Base-by-base conservation (phyloP, 495 filamentous ascomycete species). In the Penicillium soppii region DNA sequence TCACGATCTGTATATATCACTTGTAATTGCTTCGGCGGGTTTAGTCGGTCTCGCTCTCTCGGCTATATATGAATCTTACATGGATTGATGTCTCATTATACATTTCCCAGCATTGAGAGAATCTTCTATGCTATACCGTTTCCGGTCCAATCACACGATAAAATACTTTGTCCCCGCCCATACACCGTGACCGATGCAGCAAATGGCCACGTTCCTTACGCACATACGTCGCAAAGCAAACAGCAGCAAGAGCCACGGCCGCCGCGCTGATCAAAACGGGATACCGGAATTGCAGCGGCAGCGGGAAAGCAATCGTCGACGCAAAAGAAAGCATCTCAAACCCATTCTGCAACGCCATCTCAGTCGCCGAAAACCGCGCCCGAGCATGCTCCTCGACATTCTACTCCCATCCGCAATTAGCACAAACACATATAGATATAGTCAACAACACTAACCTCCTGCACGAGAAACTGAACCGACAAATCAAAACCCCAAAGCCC, bases 401-500 rank as follows among this genome's bases (percentile, higher is more conserved):
- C 79, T 80, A 27, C 40, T 19, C 10, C 4, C 9, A 12, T 9
- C 20, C 22, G 26, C 20, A 45, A 37, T 22, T 5, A 20, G 30
- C 5, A 23, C 10, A 35, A n/a, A n/a, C n/a, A n/a, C n/a, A n/a
- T n/a, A n/a, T n/a, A n/a, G n/a, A n/a, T n/a, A n/a, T n/a, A n/a
- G n/a, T n/a, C n/a, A n/a, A n/a, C n/a, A n/a, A n/a, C n/a, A n/a
- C 73, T 57, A 57, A 84, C 83, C 54, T 85, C 83, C 59, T 89
- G 87, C 0, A 89, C 70, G 10, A 89, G 73, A 38, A 75, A 73
- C 56, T 90, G 87, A 7, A 71, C 80, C 22, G 74, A 81, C 2
- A 90, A 67, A 58, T 90, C 87, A 50, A 83, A 89, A 0, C 84
- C 82, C 78, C 86, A 83, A 0, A 90, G 69, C 0, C 87, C 86